Conservation (phyloP, 371 early-diverging fungal genomes). For the Zopfochytrium polystomum region DNA sequence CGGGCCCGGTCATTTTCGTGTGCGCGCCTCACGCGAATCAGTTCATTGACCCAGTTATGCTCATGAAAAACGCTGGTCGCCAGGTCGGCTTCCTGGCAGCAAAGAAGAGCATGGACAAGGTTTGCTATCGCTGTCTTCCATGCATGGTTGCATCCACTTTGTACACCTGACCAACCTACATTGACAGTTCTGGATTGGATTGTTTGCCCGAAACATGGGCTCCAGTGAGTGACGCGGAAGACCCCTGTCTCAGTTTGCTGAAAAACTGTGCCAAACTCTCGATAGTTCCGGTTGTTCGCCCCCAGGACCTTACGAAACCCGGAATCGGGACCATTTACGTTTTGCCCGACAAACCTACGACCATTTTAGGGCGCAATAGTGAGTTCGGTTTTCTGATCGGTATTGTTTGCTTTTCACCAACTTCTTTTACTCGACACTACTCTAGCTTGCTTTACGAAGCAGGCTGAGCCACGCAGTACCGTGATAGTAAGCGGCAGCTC, state of each 20-base stretch:
- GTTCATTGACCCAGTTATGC: conserved; percentile 89
- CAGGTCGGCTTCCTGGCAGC: conserved; percentile 77
- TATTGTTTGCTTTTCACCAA: too few relatives aligned
- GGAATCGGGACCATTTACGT: conserved; percentile 73
- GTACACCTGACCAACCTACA: too few relatives aligned
- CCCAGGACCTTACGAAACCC: conserved; percentile 78
- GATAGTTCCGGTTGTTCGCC: conserved; percentile 87
- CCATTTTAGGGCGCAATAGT: too few relatives aligned
- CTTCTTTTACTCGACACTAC: too few relatives aligned
- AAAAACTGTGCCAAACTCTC: neutral
- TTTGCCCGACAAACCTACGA: too few relatives aligned
- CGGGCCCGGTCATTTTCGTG: conserved; percentile 89
- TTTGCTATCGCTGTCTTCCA: conserved; percentile 51
- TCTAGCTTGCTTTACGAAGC: too few relatives aligned
- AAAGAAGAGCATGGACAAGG: conserved; percentile 41
- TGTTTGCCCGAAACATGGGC: conserved; percentile 60
- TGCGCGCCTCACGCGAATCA: conserved; percentile 96
- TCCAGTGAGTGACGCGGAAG: conserved; percentile 39
- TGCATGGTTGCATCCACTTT: neutral
- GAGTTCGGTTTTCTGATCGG: too few relatives aligned
- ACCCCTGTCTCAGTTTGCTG: neutral
- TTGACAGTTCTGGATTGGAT: conserved; percentile 70
- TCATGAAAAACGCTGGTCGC: conserved; percentile 69
- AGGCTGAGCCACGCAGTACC: too few relatives aligned
- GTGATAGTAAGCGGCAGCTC: too few relatives aligned